phyloP scores from a whole-genome alignment of 108 stramenopile genomes.

The Mediolabrus comicus region DNA sequence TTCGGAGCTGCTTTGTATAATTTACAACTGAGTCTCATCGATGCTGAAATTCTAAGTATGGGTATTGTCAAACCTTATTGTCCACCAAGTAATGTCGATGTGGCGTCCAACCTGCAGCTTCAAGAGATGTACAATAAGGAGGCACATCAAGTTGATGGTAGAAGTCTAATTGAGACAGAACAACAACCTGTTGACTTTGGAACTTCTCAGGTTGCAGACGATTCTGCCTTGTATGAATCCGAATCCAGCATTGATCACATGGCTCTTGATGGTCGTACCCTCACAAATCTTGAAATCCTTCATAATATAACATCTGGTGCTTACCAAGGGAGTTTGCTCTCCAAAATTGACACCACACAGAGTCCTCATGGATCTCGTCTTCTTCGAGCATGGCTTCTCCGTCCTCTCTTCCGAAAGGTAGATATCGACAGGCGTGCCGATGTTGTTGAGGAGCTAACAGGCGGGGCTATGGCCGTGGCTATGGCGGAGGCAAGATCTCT shows the following conservation, averaged over 20 bases:
- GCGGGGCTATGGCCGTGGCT: conserved; percentile 66
- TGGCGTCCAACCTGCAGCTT: background rate
- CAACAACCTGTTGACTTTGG: background rate
- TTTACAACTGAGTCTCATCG: conserved; percentile 90
- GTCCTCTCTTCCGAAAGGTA: conserved; percentile 83
- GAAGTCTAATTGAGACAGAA: conserved; percentile 20
- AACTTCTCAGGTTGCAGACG: conserved; percentile 1
- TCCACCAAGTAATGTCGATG: conserved; percentile 44
- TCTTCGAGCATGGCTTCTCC: conserved; percentile 93
- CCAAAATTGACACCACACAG: conserved; percentile 86
- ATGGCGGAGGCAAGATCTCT: conserved; percentile 68
- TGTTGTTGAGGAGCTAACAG: conserved; percentile 90
- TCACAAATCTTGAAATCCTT: conserved; percentile 96
- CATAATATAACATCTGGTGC: conserved; percentile 71
- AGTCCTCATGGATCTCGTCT: conserved; percentile 93
- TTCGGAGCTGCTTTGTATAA: conserved; percentile 90
- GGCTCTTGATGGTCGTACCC: conserved; percentile 93
- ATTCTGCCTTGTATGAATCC: conserved; percentile 1
- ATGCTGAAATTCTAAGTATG: conserved; percentile 91
- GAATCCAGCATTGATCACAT: conserved; percentile 73
- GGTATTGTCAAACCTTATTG: conserved; percentile 86
- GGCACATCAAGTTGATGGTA: conserved; percentile 25
- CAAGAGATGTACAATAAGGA: conserved; percentile 31
- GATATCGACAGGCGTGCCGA: conserved; percentile 93
- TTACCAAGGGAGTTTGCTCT: conserved; percentile 85